Base-by-base conservation (phyloP, 2,329 filamentous ascomycete genomes). In the Phyllosticta capitalensis region DNA sequence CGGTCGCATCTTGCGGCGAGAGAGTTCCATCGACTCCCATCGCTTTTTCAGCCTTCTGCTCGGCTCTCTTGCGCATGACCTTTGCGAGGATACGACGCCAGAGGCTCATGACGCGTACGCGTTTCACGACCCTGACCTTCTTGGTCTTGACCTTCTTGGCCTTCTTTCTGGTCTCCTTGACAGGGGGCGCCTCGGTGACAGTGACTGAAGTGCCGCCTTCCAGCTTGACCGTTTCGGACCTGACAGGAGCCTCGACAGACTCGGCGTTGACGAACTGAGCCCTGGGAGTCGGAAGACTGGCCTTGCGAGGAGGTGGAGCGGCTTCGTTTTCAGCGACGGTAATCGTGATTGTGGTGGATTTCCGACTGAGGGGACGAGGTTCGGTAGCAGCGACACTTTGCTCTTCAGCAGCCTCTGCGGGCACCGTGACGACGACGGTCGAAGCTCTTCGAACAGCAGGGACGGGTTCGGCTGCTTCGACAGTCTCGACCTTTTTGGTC, bases 81-180 rank as follows among this genome's bases (percentile, higher is more conserved):
- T 54, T 59, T 1, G 38, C 38, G 2, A 59, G n/a, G 9, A 59
- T 9, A 6, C 56, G 51, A 9, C 56, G 56, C 56, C 56, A 59
- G 4, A 54, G 21, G 19, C 17, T 21, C 49, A 38, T 24, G 50
- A 59, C 30, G 20, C 56, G 52, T 0, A 19, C 9, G 17, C 56
- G 30, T 14, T 54, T 59, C n/a, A n/a, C 17, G n/a, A 45, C n/a
- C 38, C 7, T 45, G 38, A 45, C 17, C 38, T 45, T 45, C 5
- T 45, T 45, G 17, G 17, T 45, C 5, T 45, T 45, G 17, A n/a
- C 17, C 7, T 17, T 17, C 38, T 45, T n/a, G 14, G 14, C 1
- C 17, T 3, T 12, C 14, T n/a, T 14, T 52, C 4, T 22, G 49
- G 9, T 19, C 9, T 21, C 1, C 49, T 52, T 7, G 17, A 12